Evolutionary conservation across 164 flowering plant genomes (phyloP), one percentile per base, ranked within the genome.

Genomic region (Stephania cephalantha): DNA sequence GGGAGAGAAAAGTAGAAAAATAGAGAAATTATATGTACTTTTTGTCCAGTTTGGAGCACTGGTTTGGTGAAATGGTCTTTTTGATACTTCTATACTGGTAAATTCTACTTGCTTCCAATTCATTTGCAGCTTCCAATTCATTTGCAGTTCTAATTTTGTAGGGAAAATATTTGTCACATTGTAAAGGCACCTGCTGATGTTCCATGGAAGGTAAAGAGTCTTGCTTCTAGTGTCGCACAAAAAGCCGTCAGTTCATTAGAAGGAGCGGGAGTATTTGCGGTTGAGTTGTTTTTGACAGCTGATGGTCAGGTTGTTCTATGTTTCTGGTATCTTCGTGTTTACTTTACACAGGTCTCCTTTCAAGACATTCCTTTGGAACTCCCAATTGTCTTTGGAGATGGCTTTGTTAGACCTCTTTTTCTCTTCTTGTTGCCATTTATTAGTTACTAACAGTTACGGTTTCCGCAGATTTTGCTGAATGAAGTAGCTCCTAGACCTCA

Each of bases 401-500:
- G 29, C 58, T 20, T n/a, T 20, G 18, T 22, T 18, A 2, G 58
- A 46, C 7, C 12, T 64, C 46, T 29, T 29, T 35, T 35, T 35
- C 42, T 35, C 42, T 35, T 35, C 42, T 63, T 63, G 0, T 46
- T 46, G 22, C 18, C 1, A 48, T 29, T 64, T 9, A 64, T 5
- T 70, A 46, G 29, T 72, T 48, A 25, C 30, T 66, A 20, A 10
- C 63, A 5, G 64, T 42, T 13, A 58, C 9, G 30, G 50, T 66
- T 77, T 52, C 29, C 20, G 20, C 85, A 95, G 98, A 86, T 96
- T 79, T 84, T 93, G 76, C 80, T 94, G 66, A 95, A 96, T 83
- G 99, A 96, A 86, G 97, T 95, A 29, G 99, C 99, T 53, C 99
- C 99, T 22, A 92, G 99, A 78, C 97, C 97, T 81, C 98, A 96